Percentiles rank a stretch among this genome's conserved stretches.
Evolutionary conservation across 805 yeast species (phyloP).

Genomic region (Vanderwaltozyma tropicalis): DNA sequence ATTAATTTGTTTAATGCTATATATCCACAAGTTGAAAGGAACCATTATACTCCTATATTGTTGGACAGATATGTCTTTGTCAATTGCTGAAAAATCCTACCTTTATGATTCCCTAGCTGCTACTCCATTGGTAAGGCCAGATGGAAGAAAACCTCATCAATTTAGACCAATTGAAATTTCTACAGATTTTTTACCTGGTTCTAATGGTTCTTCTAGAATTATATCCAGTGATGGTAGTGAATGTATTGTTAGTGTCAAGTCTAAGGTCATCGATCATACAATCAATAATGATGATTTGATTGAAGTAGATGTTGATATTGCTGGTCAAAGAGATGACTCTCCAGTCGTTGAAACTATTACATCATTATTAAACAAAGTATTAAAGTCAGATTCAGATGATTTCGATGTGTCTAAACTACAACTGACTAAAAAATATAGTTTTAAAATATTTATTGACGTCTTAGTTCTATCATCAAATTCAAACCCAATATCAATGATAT

Average conservation of each 20-base stretch:
- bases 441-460: constrained; percentile 69
- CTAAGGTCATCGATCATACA: constrained; percentile 55
- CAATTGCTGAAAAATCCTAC: constrained; percentile 69
- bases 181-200: constrained; percentile 69
- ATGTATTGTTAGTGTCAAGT: constrained; percentile 83
- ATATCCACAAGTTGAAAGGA: not conserved
- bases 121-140: constrained; percentile 66
- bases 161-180: constrained; percentile 81
- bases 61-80: constrained; percentile 43
- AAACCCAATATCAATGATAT: constrained; percentile 70
- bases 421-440: constrained; percentile 66
- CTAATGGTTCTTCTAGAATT: constrained; percentile 88
- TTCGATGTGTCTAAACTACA: constrained; percentile 44
- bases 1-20: not conserved
- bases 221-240: constrained; percentile 85
- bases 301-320: constrained; percentile 70
- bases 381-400: constrained; percentile 10
- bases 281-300: constrained; percentile 43
- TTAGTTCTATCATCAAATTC: constrained; percentile 67
- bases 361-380: constrained; percentile 37
- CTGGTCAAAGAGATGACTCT: constrained; percentile 74
- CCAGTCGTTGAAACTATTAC: constrained; percentile 53
- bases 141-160: constrained; percentile 64
- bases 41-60: not conserved
- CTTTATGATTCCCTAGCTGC: constrained; percentile 59